Percentiles rank a stretch among this genome's conserved stretches.
phyloP scores from a whole-genome alignment of 495 filamentous ascomycete species.

The Penicillium lagena region DNA sequence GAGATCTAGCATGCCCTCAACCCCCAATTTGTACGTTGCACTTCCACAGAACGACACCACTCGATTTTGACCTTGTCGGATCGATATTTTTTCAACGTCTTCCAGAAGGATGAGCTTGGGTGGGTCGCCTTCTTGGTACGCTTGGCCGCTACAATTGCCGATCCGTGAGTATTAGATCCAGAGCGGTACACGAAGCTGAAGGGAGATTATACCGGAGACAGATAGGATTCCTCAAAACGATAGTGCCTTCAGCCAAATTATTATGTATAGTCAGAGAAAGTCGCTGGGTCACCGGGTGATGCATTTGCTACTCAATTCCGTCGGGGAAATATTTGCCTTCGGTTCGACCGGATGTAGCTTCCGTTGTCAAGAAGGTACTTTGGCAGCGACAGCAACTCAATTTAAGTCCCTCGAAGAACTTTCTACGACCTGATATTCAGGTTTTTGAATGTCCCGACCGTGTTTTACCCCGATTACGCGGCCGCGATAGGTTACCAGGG shows the following conservation, averaged over 20 bases:
- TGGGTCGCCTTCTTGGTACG: neutral
- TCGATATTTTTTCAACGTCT: conserved; percentile 3
- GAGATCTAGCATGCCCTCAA: conserved; percentile 8
- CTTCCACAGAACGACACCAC: conserved; percentile 6
- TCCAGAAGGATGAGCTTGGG: neutral
- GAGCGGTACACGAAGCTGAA: neutral
- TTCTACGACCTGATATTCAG: neutral
- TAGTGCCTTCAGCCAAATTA: neutral
- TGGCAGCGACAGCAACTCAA: too few species aligned
- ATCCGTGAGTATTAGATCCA: neutral
- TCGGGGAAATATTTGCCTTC: too few species aligned
- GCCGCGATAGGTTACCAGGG: neutral
- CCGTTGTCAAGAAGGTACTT: too few species aligned
- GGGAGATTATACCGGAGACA: neutral
- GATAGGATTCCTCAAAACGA: neutral
- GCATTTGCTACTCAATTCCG: neutral
- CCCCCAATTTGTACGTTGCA: neutral
- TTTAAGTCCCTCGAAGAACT: neutral
- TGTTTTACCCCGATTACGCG: neutral
- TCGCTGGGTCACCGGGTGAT: neutral
- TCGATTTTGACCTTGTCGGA: conserved; percentile 1
- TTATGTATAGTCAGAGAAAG: conserved; percentile 2
- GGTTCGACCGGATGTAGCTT: too few species aligned
- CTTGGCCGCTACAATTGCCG: conserved; percentile 1
- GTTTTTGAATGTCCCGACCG: neutral